Evolutionary conservation across 192 early-diverging fungal species (phyloP).

Genomic region (Mortierella hygrophila): DNA sequence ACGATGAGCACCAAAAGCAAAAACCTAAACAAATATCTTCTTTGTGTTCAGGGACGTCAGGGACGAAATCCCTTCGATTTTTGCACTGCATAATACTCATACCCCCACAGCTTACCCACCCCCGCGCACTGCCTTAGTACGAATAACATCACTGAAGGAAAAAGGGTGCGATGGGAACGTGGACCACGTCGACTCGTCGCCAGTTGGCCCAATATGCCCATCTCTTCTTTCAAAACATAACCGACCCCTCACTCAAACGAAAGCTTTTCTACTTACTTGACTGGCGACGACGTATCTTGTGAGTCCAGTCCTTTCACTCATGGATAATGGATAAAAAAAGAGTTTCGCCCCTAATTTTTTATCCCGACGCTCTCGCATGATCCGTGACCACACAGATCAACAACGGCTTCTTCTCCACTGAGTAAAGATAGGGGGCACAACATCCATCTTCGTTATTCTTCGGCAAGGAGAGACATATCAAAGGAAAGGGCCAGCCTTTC

Average conservation of each 20-base stretch:
- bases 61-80: neutral
- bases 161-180: neutral
- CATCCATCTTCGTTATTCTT: neutral
- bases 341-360: neutral
- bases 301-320: neutral
- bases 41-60: constrained; percentile 1
- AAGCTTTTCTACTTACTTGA: neutral
- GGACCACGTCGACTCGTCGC: neutral
- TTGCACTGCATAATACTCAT: neutral
- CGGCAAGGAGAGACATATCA: neutral
- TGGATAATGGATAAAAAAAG: neutral
- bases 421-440: neutral
- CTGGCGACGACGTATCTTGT: neutral
- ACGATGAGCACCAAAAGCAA: neutral
- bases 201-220: neutral
- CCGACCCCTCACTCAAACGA: neutral
- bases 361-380: neutral
- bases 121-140: neutral
- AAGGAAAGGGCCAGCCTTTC: neutral
- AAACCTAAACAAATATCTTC: neutral
- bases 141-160: neutral
- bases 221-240: neutral
- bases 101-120: neutral
- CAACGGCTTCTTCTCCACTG: neutral
- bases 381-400: neutral